Conservation (phyloP, 371 early-diverging fungal genomes). For the Chytridium lagenaria region DNA sequence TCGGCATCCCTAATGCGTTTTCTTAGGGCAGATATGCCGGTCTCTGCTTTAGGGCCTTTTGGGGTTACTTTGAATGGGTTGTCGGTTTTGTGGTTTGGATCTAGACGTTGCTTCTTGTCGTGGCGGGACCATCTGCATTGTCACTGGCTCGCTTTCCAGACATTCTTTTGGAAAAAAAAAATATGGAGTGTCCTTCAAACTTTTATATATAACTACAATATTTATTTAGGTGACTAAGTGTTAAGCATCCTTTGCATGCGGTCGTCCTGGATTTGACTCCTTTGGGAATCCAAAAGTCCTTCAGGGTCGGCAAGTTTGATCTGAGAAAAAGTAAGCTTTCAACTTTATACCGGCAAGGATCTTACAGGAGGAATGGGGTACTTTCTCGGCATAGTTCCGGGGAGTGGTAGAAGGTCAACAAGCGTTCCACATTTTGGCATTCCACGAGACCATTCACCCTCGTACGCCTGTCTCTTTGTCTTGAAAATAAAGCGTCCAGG, state of each 20-base stretch:
- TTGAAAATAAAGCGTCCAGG: slow-evolving; percentile 60
- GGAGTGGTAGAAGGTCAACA: slow-evolving; percentile 51
- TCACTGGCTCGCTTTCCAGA: not conserved
- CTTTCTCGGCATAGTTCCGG: slow-evolving; percentile 38
- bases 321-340: slow-evolving; percentile 23
- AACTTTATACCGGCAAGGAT: not conserved
- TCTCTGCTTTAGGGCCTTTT: slow-evolving; percentile 22
- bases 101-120: not conserved
- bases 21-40: slow-evolving; percentile 21
- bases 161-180: not conserved
- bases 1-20: slow-evolving; percentile 48
- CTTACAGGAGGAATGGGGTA: slow-evolving; percentile 48
- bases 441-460: slow-evolving; percentile 62
- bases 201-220: too few relatives aligned
- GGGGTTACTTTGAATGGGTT: slow-evolving; percentile 30
- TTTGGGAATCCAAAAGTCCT: slow-evolving; percentile 39
- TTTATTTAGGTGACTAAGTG: too few relatives aligned
- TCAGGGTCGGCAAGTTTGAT: slow-evolving; percentile 44
- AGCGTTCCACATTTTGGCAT: slow-evolving; percentile 61
- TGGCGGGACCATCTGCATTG: not conserved
- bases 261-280: slow-evolving; percentile 42
- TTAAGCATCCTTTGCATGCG: slow-evolving; percentile 47
- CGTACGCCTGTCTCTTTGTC: slow-evolving; percentile 55
- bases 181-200: too few relatives aligned
- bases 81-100: slow-evolving; percentile 1